Conservation (phyloP, 1,284 basidiomycete genomes). For the Phylloboletellus chloephorus region DNA sequence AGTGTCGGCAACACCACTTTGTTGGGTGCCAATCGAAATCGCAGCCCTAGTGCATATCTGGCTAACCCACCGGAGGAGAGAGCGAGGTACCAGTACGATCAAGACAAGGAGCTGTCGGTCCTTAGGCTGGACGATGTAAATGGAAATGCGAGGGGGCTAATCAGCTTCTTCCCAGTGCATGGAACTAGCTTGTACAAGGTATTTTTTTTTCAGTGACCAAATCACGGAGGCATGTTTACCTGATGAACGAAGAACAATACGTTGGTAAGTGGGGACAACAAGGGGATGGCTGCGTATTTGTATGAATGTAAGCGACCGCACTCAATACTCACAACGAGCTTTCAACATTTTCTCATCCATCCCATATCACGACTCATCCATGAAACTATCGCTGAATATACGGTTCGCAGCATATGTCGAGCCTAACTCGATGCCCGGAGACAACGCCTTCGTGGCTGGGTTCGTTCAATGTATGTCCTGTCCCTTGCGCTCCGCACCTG, state of each 20-base stretch:
- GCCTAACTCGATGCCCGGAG: constrained; percentile 61
- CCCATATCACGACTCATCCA: too few relatives aligned
- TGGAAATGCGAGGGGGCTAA: constrained; percentile 57
- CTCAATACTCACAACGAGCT: background rate
- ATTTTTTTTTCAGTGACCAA: constrained; percentile 9
- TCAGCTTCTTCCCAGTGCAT: constrained; percentile 78
- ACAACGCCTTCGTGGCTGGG: constrained; percentile 67
- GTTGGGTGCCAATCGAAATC: constrained; percentile 66
- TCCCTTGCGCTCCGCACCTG: constrained; percentile 4
- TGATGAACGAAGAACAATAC: constrained; percentile 61
- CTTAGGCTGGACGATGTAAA: constrained; percentile 56
- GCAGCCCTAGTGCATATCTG: constrained; percentile 67
- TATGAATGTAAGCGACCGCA: constrained; percentile 52
- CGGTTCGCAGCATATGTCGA: constrained; percentile 49
- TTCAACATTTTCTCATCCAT: background rate
- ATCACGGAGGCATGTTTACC: background rate
- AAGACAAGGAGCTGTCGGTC: constrained; percentile 67
- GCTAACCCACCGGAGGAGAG: constrained; percentile 68
- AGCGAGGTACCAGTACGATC: constrained; percentile 59
- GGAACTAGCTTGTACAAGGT: constrained; percentile 75
- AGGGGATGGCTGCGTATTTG: constrained; percentile 76
- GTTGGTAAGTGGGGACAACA: constrained; percentile 71
- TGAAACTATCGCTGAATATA: background rate
- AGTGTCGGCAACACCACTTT: constrained; percentile 65
- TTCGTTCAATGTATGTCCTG: constrained; percentile 58